Base-by-base conservation (phyloP, 805 yeast genomes). In the Yarrowia sp. region DNA sequence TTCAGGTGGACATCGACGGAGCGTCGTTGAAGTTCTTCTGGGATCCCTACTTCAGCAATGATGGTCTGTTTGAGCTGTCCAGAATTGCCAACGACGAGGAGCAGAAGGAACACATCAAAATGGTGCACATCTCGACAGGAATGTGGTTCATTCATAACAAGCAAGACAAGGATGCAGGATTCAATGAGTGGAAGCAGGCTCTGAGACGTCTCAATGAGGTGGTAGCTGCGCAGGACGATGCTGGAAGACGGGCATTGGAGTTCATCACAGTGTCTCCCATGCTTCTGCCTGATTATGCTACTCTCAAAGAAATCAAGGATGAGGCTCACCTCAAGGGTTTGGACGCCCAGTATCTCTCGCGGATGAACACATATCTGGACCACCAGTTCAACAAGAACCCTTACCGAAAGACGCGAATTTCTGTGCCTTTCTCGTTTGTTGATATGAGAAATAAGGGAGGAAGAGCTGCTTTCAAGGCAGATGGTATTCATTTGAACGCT, bases 221-320 rank as follows among this genome's bases (percentile, higher is more conserved):
- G 68, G 32, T 69, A 43, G 45, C 16, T 69, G 16, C 22, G 2
- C 65, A 59, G 14, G 65, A 59, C n/a, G 35, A 43, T 3, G 52
- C 32, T 35, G 50, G 52, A 8, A 32, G 52, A 7, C 22, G 48
- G 70, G 71, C 26, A 32, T 67, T 42, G 72, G 74, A 15, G 14
- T 70, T 70, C 69, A 69, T 53, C 41, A 72, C 72, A 64, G 72
- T 64, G 26, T 59, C 36, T 67, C 72, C 71, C 69, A 71, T 42
- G 50, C 35, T 40, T 14, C 26, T 48, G 3, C 67, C 67, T 3
- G 46, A 63, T 15, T 63, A 63, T 22, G 56, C 1, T 19, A 19
- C 45, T 8, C 56, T 63, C 22, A 48, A 15, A 10, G 56, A 48
- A n/a, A 16, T 36, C 32, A 49, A 48, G 35, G 67, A 48, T 11